These are phyloP conservation scores for Fibroporia radiculosa DNA, from an alignment of 768 basidiomycete genomes.

Conservation along the genomic window DNA sequence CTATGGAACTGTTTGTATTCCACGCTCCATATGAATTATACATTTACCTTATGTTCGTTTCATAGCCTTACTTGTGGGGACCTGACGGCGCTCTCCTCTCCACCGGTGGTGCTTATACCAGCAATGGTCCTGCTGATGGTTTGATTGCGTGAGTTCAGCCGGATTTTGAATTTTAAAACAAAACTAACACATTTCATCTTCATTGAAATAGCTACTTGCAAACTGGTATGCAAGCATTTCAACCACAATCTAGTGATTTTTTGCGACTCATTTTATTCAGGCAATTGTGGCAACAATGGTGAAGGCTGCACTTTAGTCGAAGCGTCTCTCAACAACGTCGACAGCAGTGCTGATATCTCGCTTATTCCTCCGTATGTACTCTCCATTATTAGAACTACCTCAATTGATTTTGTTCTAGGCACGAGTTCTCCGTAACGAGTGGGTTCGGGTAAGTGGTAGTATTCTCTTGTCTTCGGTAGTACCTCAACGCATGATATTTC, in stretches of 20 bases:
- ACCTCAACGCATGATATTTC: too few relatives aligned
- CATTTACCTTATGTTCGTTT: slow-evolving; percentile 15
- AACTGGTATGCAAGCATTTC: too few relatives aligned
- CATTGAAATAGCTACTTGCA: too few relatives aligned
- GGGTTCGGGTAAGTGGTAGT: too few relatives aligned
- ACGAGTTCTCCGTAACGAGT: slow-evolving; percentile 25
- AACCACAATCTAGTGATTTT: too few relatives aligned
- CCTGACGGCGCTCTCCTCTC: slow-evolving; percentile 25
- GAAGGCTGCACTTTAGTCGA: slow-evolving; percentile 36
- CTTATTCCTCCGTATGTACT: slow-evolving; percentile 34
- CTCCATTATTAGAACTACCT: too few relatives aligned
- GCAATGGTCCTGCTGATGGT: slow-evolving; percentile 20
- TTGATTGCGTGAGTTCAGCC: slow-evolving; percentile 31
- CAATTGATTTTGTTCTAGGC: slow-evolving; percentile 24
- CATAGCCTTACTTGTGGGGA: neutral
- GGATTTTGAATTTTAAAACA: too few relatives aligned
- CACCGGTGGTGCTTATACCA: slow-evolving; percentile 26
- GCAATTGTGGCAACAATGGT: slow-evolving; percentile 31
- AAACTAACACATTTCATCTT: neutral
- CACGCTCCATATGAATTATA: neutral
- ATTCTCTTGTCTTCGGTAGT: too few relatives aligned
- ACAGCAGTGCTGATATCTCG: slow-evolving; percentile 34
- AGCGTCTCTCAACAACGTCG: slow-evolving; percentile 33
- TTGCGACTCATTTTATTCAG: too few relatives aligned
- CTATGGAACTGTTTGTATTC: neutral